A percentile compares a stretch with the other conserved stretches of the same genome.
Evolutionary conservation across 306 rosid species (phyloP).

Genomic region (Prunus dulcis): DNA sequence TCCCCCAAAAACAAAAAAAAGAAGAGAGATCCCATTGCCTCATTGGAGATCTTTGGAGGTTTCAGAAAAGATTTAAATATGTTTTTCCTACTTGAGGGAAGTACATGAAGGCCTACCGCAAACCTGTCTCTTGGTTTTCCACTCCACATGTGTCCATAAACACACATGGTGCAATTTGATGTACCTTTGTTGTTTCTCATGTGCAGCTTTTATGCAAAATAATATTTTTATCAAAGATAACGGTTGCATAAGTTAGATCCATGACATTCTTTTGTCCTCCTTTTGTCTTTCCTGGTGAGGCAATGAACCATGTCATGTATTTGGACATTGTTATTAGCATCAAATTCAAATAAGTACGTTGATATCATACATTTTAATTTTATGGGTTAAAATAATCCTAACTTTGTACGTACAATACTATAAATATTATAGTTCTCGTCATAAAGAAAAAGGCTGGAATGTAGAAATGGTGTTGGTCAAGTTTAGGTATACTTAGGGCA

Average conservation of each 20-base stretch:
- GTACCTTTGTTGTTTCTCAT: conserved; percentile 31
- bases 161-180: conserved; percentile 28
- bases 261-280: not conserved
- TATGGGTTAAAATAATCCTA: not conserved
- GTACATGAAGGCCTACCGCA: conserved; percentile 12
- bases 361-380: too few relatives aligned
- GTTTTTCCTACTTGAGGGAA: conserved; percentile 32
- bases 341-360: too few relatives aligned
- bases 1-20: too few relatives aligned
- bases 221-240: not conserved
- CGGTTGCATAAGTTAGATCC: not conserved
- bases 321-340: too few relatives aligned
- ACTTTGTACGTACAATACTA: not conserved
- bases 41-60: not conserved
- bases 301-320: too few relatives aligned
- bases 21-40: not conserved
- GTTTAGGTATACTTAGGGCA: not conserved
- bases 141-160: conserved; percentile 12
- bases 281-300: not conserved
- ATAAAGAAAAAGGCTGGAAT: not conserved
- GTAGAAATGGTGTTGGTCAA: not conserved
- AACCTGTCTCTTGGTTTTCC: conserved; percentile 14
- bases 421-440: not conserved
- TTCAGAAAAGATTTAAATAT: not conserved
- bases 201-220: not conserved